Evolutionary conservation across 2,329 filamentous ascomycete genomes (phyloP).

Genomic region (Cladosporium cucumerinum): DNA sequence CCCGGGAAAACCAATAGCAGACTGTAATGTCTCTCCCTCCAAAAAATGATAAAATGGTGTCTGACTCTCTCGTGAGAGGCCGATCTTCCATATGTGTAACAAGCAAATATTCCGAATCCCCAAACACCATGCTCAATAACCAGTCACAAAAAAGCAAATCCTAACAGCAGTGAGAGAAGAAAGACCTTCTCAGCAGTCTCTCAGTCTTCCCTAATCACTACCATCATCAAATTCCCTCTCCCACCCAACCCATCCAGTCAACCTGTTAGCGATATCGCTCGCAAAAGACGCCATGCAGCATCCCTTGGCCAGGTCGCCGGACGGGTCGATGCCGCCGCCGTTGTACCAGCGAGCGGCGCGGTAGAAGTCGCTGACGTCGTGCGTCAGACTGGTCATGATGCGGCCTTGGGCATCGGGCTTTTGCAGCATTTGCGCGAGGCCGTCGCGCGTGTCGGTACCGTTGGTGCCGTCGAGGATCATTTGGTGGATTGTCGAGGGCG

Average conservation of each 20-base stretch:
- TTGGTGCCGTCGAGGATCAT: slow-evolving; percentile 46
- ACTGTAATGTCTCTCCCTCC: background rate
- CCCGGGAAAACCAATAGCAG: background rate
- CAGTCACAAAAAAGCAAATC: background rate
- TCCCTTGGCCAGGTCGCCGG: slow-evolving; percentile 41
- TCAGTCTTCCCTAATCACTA: background rate
- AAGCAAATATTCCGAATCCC: background rate
- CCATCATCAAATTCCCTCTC: slow-evolving; percentile 10
- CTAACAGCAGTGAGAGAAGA: background rate
- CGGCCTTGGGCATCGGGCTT: slow-evolving; percentile 36
- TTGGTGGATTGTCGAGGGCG: slow-evolving; percentile 34
- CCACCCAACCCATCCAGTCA: slow-evolving; percentile 40
- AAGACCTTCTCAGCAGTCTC: background rate
- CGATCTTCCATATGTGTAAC: background rate
- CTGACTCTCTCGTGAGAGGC: slow-evolving; percentile 4
- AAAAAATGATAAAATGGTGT: background rate
- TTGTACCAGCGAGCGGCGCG: slow-evolving; percentile 51
- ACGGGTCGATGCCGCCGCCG: slow-evolving; percentile 37
- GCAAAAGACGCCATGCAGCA: slow-evolving; percentile 52
- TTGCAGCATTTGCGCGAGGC: slow-evolving; percentile 39
- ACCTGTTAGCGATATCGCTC: slow-evolving; percentile 50
- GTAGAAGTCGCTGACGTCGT: slow-evolving; percentile 38
- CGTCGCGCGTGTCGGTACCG: slow-evolving; percentile 43
- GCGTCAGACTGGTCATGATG: background rate
- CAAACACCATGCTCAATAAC: slow-evolving; percentile 16